These are phyloP conservation scores for Sarcomyxa edulis DNA, from an alignment of 768 basidiomycete species.

Conservation along the genomic window DNA sequence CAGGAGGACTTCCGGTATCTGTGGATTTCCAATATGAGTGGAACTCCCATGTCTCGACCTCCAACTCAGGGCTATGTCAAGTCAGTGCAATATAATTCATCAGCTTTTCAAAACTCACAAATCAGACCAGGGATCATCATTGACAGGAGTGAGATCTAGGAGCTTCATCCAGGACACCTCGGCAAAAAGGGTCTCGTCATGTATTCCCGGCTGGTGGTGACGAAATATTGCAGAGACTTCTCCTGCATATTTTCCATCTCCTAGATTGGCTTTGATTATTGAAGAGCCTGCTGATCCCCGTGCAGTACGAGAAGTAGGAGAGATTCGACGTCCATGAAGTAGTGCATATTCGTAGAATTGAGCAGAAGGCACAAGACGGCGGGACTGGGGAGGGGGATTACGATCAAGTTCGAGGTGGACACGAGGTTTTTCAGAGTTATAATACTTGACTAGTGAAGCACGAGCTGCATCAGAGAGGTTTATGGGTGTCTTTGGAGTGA, in stretches of 20 bases:
- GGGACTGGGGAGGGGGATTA: background rate
- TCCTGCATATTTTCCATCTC: conserved; percentile 5
- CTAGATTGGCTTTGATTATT: conserved; percentile 6
- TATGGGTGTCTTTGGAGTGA: background rate
- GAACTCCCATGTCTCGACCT: conserved; percentile 11
- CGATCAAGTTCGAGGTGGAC: too few species aligned
- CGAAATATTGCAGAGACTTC: conserved; percentile 11
- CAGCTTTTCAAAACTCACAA: conserved; percentile 14
- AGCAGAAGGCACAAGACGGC: background rate
- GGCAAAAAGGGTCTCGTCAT: conserved; percentile 1
- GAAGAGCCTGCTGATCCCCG: conserved; percentile 10
- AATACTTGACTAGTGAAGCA: conserved; percentile 3
- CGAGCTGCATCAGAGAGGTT: background rate
- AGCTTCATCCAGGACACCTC: conserved; percentile 6
- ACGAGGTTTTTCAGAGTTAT: conserved; percentile 1
- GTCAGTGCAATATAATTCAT: background rate
- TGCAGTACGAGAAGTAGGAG: conserved; percentile 3
- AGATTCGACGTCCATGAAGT: conserved; percentile 13
- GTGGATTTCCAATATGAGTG: conserved; percentile 6
- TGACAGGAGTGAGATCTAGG: background rate
- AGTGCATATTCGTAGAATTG: conserved; percentile 8
- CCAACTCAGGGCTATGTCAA: conserved; percentile 15
- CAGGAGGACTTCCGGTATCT: conserved; percentile 4
- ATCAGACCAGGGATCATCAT: conserved; percentile 8
- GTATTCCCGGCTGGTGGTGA: conserved; percentile 12